These are phyloP conservation scores for Arabis alpina DNA, from an alignment of 345 rosid genomes.

Conservation along the genomic window DNA sequence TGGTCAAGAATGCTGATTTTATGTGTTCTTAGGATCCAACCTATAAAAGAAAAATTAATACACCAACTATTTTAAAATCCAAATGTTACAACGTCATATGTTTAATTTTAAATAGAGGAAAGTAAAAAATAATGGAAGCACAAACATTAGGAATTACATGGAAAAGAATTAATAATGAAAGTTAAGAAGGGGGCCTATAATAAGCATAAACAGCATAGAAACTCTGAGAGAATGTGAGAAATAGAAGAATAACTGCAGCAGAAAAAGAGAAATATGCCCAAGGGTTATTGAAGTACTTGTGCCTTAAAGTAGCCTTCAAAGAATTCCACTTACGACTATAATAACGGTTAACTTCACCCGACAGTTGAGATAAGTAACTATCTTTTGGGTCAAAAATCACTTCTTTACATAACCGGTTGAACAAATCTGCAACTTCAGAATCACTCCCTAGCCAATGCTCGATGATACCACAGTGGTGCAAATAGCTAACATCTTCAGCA, in stretches of 20 bases:
- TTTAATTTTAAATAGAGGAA: neutral
- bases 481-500: constrained; percentile 65
- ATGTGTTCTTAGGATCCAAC: too few species aligned
- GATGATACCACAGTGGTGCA: constrained; percentile 64
- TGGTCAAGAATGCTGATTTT: too few species aligned
- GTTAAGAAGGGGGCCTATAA: constrained; percentile 55
- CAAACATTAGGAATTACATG: neutral
- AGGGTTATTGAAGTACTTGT: constrained; percentile 70
- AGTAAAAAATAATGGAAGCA: neutral
- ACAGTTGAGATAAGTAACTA: constrained; percentile 61
- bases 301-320: constrained; percentile 68
- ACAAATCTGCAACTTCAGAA: constrained; percentile 76
- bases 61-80: neutral
- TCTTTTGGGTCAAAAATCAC: constrained; percentile 67
- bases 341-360: constrained; percentile 59
- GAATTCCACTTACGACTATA: constrained; percentile 73
- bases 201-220: constrained; percentile 66
- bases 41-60: neutral
- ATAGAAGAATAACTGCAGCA: constrained; percentile 60
- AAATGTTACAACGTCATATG: neutral
- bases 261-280: constrained; percentile 72
- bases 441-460: constrained; percentile 89
- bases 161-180: neutral
- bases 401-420: constrained; percentile 76
- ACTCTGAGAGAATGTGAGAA: constrained; percentile 70